Base-by-base conservation (phyloP, 768 basidiomycete genomes). In the Hygrocybe coccinea region DNA sequence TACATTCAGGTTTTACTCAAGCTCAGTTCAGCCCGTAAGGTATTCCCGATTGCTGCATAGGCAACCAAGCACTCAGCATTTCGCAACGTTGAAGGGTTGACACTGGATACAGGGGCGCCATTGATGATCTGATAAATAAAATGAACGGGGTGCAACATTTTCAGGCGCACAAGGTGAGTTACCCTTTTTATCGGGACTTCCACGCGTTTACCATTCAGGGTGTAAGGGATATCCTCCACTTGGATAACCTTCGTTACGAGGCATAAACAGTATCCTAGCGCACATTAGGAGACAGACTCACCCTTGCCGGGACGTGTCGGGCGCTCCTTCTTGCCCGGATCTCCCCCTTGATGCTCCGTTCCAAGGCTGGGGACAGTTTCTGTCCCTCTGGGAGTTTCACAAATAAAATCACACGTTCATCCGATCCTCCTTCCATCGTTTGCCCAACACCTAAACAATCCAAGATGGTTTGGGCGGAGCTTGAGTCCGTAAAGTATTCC, bases 131-230 rank as follows among this genome's bases (percentile, higher is more conserved):
- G 63, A 50, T 58, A 59, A 52, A 54, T 55, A 61, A 55, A 48
- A 44, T 59, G 57, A 54, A 54, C 51, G 58, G 49, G 50, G 50
- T 52, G 49, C 36, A 41, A 63, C 62, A 58, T 62, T 58, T 57
- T 55, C 57, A 17, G 24, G 36, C 58, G 56, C 36, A 37, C 34
- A 52, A 45, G 54, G 52, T 38, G 45, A 48, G 59, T 69, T 60
- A 83, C 84, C 81, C 87, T 89, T 69, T 86, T 87, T 37, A 88
- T 83, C 10, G 85, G 76, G 8, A 89, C 86, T 67, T 91, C 89
- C 45, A 91, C 87, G 41, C 85, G 80, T 65, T 91, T 92, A 35
- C 85, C 85, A 60, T 89, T 91, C 57, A 91, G 69, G 19, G 89
- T 92, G 65, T 90, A 86, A 3, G 88, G 88, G 14, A 91, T 78